Conservation (phyloP, 1,284 basidiomycete species). For the Pseudozyma hubeiensis region DNA sequence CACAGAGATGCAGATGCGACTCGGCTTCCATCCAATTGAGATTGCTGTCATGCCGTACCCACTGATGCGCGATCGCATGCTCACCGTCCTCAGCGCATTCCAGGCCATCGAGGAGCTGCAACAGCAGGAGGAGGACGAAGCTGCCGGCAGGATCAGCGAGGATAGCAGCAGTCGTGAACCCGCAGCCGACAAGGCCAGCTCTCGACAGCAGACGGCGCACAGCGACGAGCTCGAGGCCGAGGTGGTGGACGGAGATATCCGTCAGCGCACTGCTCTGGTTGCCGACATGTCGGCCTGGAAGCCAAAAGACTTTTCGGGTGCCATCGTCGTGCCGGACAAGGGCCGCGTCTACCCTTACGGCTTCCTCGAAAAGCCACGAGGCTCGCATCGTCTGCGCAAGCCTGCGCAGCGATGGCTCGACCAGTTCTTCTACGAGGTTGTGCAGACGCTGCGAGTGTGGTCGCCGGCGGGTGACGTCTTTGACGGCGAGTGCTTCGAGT, state of each 20-base stretch:
- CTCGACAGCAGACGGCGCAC: background rate
- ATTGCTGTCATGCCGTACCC: conserved; percentile 50
- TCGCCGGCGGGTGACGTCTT: conserved; percentile 49
- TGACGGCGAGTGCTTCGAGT: conserved; percentile 50
- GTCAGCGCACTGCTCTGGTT: conserved; percentile 39
- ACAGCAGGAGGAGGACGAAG: conserved; percentile 24
- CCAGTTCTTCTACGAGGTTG: conserved; percentile 42
- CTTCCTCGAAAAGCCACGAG: conserved; percentile 45
- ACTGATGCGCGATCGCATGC: conserved; percentile 41
- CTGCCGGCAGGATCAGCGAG: conserved; percentile 29
- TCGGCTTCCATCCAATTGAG: conserved; percentile 51
- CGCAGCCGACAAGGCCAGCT: background rate
- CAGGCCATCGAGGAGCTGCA: conserved; percentile 39
- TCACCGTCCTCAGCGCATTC: conserved; percentile 47
- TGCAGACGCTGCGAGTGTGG: conserved; percentile 43
- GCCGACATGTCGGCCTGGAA: conserved; percentile 48
- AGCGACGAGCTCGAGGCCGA: conserved; percentile 10
- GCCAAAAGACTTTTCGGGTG: conserved; percentile 19
- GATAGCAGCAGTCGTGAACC: conserved; percentile 1
- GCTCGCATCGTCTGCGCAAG: conserved; percentile 42
- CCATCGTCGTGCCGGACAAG: conserved; percentile 42
- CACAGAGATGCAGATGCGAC: conserved; percentile 48
- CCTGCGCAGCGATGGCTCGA: conserved; percentile 50
- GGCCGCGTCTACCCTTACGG: conserved; percentile 43
- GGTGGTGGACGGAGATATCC: conserved; percentile 26